A percentile compares a stretch with the other conserved stretches of the same genome.
phyloP scores from a whole-genome alignment of 306 rosid genomes.

The Pterocarpus macrocarpus region DNA sequence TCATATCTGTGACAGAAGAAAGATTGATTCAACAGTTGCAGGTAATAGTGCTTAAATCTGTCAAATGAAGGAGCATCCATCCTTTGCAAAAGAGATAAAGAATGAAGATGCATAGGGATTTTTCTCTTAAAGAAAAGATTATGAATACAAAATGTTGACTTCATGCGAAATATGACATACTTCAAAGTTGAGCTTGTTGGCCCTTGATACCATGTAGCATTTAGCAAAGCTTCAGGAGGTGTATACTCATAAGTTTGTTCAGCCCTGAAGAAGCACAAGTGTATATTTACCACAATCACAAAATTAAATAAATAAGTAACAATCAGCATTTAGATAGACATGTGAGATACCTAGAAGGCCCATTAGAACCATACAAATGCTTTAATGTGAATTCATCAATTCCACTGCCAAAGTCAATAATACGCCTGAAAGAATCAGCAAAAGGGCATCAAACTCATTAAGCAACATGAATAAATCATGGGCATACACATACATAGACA shows the following conservation, averaged over 20 bases:
- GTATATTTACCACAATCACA: conserved; percentile 35
- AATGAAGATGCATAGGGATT: not conserved
- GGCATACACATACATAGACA: not conserved
- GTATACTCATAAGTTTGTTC: conserved; percentile 91
- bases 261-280: conserved; percentile 63
- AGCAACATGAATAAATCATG: conserved; percentile 21
- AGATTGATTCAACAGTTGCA: conserved; percentile 36
- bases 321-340: conserved; percentile 26
- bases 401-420: conserved; percentile 96
- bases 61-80: conserved; percentile 24
- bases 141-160: conserved; percentile 35
- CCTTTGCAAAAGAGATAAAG: not conserved
- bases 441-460: conserved; percentile 37
- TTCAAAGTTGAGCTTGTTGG: conserved; percentile 73
- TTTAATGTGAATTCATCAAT: conserved; percentile 85
- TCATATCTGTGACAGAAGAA: conserved; percentile 72
- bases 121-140: conserved; percentile 17
- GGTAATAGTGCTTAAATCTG: conserved; percentile 35
- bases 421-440: conserved; percentile 53
- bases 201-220: conserved; percentile 84
- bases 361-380: conserved; percentile 84
- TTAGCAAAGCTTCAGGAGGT: conserved; percentile 93
- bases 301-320: conserved; percentile 12
- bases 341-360: conserved; percentile 85
- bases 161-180: conserved; percentile 62